Conservation (phyloP, 306 rosid species). For the Vigna hirtella region DNA sequence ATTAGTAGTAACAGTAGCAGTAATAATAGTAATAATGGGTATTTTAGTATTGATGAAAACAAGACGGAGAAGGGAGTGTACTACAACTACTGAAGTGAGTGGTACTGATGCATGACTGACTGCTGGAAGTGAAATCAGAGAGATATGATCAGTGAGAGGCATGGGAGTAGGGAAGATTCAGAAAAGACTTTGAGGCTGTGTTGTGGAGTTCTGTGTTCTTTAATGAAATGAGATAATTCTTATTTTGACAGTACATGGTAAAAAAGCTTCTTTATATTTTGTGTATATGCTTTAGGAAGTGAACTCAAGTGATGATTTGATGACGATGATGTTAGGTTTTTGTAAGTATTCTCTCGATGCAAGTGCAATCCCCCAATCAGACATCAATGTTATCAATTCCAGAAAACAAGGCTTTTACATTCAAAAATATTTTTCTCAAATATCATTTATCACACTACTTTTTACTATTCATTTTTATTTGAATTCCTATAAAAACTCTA, state of each 20-base stretch:
- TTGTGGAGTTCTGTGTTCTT: conserved; percentile 54
- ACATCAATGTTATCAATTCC: conserved; percentile 48
- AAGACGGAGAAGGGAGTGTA: conserved; percentile 58
- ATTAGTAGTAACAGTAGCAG: conserved; percentile 33
- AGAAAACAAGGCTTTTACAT: conserved; percentile 37
- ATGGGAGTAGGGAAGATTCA: conserved; percentile 55
- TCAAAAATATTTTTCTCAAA: conserved; percentile 20
- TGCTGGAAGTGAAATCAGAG: conserved; percentile 70
- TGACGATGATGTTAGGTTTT: conserved; percentile 49
- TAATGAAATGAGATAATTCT: conserved; percentile 46
- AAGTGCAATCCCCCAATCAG: conserved; percentile 34
- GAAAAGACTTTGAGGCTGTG: conserved; percentile 45
- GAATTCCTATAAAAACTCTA: not conserved
- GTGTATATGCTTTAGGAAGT: conserved; percentile 48
- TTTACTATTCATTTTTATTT: not conserved
- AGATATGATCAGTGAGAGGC: conserved; percentile 70
- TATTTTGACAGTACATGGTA: conserved; percentile 66
- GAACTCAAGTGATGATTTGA: conserved; percentile 31
- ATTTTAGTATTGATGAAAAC: conserved; percentile 58
- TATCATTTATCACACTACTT: not conserved
- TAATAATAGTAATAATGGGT: conserved; percentile 33
- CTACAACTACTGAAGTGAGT: conserved; percentile 53
- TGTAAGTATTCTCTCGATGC: conserved; percentile 46
- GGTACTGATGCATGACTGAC: conserved; percentile 17
- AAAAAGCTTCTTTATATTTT: conserved; percentile 49